Evolutionary conservation across 441 rosid genomes (phyloP), one percentile per base, ranked within the genome.

Genomic region (Pelargonium citronellum): DNA sequence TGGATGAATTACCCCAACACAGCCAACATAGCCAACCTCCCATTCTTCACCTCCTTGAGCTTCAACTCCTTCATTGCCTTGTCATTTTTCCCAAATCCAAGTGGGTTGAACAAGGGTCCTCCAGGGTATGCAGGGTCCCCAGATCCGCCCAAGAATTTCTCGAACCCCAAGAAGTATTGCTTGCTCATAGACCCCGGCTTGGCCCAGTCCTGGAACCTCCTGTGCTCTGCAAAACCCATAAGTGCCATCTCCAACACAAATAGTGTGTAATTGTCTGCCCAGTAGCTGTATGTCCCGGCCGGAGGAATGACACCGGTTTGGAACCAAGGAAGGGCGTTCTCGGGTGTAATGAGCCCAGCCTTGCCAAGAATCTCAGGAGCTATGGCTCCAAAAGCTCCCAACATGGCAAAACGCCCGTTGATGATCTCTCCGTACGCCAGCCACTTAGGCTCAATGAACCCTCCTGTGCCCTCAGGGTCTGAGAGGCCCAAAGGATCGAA

Each of bases 401-500:
- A 71, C 97, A 94, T 94, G 37, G 97, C 96, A 49, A 9, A 89
- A 37, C 99, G 78, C 0, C 97, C 96, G 43, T 93, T 91, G 86
- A 93, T 78, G 69, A 93, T 15, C 80, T 93, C 98, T 30, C 98
- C 98, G 27, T 89, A 90, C 53, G 96, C 99, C 65, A 94, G 66
- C 99, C 99, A 94, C 78, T 67, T 85, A 0, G 99, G 99, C 80
- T 94, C 96, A 24, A 94, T 87, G 89, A 94, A 94, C 65, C 92
- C 97, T 68, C 99, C 96, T 0, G 97, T 72, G 34, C 98, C 97
- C 37, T 94, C 97, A 0, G 98, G 98, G 78, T 94, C 97, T 0
- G 99, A 94, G 13, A 94, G 96, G n/a, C 99, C 99, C 46, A 91
- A 84, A 5, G 96, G 97, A 80, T 94, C 96, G 44, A 94, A 94